Base-by-base conservation (phyloP, 305 asterid genomes). In the Plantago coronopus region DNA sequence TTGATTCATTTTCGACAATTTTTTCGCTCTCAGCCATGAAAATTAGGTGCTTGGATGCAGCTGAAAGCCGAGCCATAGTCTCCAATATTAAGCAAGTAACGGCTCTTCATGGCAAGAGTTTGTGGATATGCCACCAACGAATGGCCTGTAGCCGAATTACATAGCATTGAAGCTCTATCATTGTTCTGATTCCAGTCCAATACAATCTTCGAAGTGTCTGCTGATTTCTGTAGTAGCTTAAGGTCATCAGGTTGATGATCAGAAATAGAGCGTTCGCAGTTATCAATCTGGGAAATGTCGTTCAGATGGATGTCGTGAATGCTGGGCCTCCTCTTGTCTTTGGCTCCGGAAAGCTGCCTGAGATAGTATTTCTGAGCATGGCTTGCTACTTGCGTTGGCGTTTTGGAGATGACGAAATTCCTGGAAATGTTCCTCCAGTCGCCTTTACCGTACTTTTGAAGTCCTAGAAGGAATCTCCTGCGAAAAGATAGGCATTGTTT, bases 311-410 rank as follows among this genome's bases (percentile, higher is more conserved):
- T 87, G 74, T 90, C 97, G 62, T 90, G 97, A 55, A 90, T 90
- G 83, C 96, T 87, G 9, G 97, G 96, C 51, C 96, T 59, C 65
- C 88, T 74, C 78, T 83, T 87, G 71, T 90, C 96, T 64, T 87
- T 89, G 44, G 88, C 85, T 1, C 83, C 89, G 16, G 94, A 75
- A 46, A 77, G 73, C 49, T 87, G 95, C 68, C 97, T 76, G 9
- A 80, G 78, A 17, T 75, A 90, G 72, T 87, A 90, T 66, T 90
- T 90, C 68, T 90, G 97, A 47, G 97, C 97, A 65, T 89, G 97
- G 72, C 97, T 89, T 0, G 97, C 97, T 7, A 89, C 95, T 74
- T 89, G 96, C 1, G 97, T 85, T 22, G 97, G 97, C n/a, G 87
- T 90, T 70, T 84, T 86, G 12, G 95, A 57, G 34, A 75, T 67